These are phyloP conservation scores for Trametes cubensis DNA, from an alignment of 768 basidiomycete species.

Conservation along the genomic window DNA sequence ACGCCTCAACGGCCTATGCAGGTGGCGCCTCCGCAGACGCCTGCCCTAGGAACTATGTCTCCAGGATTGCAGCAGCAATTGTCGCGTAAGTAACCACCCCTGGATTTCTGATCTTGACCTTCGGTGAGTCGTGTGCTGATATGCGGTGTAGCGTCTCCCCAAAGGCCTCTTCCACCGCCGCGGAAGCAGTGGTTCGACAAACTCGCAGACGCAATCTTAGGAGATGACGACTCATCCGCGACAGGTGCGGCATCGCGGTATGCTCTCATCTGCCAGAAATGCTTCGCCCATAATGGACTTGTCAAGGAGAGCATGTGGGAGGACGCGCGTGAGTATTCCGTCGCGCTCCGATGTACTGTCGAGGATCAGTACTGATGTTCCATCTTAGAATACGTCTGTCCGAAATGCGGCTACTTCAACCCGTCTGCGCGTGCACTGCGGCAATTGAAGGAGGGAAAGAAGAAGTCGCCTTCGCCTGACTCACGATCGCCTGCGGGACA, in stretches of 20 bases:
- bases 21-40: conserved; percentile 31
- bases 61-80: conserved; percentile 40
- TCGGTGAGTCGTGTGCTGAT: not conserved
- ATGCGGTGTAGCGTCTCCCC: conserved; percentile 40
- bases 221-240: conserved; percentile 58
- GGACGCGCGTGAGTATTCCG: conserved; percentile 68
- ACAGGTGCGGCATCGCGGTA: conserved; percentile 54
- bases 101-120: too few species aligned
- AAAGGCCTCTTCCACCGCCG: conserved; percentile 49
- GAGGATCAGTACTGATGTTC: not conserved
- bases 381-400: conserved; percentile 76
- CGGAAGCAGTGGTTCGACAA: conserved; percentile 87
- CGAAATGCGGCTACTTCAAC: conserved; percentile 86
- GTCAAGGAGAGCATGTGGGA: conserved; percentile 83
- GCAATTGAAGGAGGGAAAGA: conserved; percentile 19
- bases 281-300: conserved; percentile 87
- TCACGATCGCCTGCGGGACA: not conserved
- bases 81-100: conserved; percentile 37
- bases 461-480: conserved; percentile 22
- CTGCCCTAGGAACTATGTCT: conserved; percentile 26
- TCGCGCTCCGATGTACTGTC: not conserved
- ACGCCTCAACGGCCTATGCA: conserved; percentile 31
- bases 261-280: conserved; percentile 86
- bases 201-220: conserved; percentile 82
- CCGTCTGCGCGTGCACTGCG: conserved; percentile 40